Evolutionary conservation across 2,329 filamentous ascomycete genomes (phyloP).

Genomic region (Aspergillus sclerotialis): DNA sequence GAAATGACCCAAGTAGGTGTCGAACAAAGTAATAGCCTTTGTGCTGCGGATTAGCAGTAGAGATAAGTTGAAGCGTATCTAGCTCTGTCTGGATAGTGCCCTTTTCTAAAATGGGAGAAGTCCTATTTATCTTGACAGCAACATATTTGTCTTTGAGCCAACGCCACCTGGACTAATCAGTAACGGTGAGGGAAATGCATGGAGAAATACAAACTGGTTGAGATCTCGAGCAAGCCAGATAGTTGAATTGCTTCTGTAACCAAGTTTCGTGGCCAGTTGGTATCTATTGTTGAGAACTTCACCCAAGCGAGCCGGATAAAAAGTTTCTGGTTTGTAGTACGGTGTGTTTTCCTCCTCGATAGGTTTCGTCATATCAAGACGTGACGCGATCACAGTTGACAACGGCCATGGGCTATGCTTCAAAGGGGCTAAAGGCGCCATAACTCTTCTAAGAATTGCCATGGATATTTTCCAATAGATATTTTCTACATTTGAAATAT

Average conservation of each 20-base stretch:
- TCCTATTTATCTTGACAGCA: conserved; percentile 27
- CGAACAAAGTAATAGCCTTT: conserved; percentile 24
- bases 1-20: conserved; percentile 25
- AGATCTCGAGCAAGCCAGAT: conserved; percentile 21
- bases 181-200: conserved; percentile 1
- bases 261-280: conserved; percentile 18
- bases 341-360: conserved; percentile 15
- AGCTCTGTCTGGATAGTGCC: conserved; percentile 15
- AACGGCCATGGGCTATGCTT: no score
- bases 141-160: conserved; percentile 22
- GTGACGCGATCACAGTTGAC: no score
- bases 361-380: no score
- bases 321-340: conserved; percentile 10
- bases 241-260: conserved; percentile 16
- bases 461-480: no score
- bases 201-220: conserved; percentile 12
- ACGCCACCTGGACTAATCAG: conserved; percentile 15
- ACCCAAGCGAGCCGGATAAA: conserved; percentile 16
- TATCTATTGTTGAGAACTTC: conserved; percentile 17
- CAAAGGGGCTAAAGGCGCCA: no score
- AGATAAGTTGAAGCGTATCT: conserved; percentile 19
- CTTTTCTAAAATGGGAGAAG: conserved; percentile 3
- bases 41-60: conserved; percentile 19
- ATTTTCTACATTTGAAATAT: no score
- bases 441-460: no score